Evolutionary conservation across 2,329 filamentous ascomycete species (phyloP), one percentile per base, ranked within the genome.

Genomic region (Alternaria atra): DNA sequence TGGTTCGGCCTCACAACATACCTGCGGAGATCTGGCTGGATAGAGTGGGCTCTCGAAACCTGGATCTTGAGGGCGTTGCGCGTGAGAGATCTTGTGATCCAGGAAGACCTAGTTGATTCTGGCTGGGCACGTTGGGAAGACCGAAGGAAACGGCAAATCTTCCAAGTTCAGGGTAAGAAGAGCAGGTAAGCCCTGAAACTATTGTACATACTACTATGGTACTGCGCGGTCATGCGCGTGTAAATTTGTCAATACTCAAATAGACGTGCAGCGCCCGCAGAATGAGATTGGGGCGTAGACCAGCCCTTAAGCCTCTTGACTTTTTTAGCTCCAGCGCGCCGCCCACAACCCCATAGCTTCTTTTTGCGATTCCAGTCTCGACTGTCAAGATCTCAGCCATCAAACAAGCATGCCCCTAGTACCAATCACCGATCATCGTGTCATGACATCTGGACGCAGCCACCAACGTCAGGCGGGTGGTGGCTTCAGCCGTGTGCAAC

Each of bases 111-210:
- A 69, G 90, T 90, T 34, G 93, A 97, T 81, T 90, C 93, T 42
- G 95, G 95, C 2, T 99, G 94, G 94, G 92, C 94, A 80, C 90
- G 91, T 76, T 98, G 94, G 93, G 90, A 94, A 78, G 82, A 84
- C 50, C 77, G 80, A 56, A 80, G 80, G 58, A 72, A 66, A 58
- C 70, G 68, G 37, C 64, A 67, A 12, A 40, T 52, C 10, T 67
- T 71, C 25, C 63, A 60, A 20, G 66, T 66, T 3, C 73, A 73
- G 48, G 61, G 63, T 50, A 75, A 75, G 67, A 74, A 75, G 53
- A 59, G 44, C 34, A 72, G 48, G 50, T 73, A 53, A 71, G 42
- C 23, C 17, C 50, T 50, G 8, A n/a, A 29, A 20, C 9, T 23
- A 34, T 8, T 46, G 27, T 48, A 35, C 25, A 35, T 60, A 10